Percentiles rank a stretch among this genome's conserved stretches.
These are phyloP conservation scores for Botrytis byssoidea DNA, from an alignment of 2,329 filamentous ascomycete genomes.

Conservation along the genomic window DNA sequence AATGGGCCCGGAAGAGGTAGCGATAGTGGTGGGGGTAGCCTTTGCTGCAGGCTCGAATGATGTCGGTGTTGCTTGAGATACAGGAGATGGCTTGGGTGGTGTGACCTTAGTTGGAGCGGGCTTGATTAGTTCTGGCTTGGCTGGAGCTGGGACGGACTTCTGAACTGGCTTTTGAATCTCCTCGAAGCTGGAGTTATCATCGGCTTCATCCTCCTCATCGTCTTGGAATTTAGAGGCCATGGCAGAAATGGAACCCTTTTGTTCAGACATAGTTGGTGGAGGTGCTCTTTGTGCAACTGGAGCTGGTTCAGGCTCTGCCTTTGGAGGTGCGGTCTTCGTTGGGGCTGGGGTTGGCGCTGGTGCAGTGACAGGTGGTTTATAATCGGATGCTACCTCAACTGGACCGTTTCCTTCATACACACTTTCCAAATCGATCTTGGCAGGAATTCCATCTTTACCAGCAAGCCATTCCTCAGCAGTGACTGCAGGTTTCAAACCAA, in stretches of 20 bases:
- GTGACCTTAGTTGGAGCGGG: constrained; percentile 41
- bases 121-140: constrained; percentile 45
- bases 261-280: constrained; percentile 74
- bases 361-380: constrained; percentile 54
- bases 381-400: constrained; percentile 71
- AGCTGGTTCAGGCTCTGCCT: constrained; percentile 53
- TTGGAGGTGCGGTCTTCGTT: constrained; percentile 44
- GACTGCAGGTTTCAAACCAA: constrained; percentile 76
- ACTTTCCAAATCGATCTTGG: constrained; percentile 92
- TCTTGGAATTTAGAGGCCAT: constrained; percentile 87
- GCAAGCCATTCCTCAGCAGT: constrained; percentile 79
- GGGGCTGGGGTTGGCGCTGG: constrained; percentile 47
- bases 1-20: constrained; percentile 41
- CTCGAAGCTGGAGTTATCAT: constrained; percentile 75
- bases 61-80: constrained; percentile 30
- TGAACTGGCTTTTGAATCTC: constrained; percentile 75
- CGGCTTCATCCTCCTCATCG: constrained; percentile 57
- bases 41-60: constrained; percentile 27
- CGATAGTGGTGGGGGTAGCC: constrained; percentile 35
- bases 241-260: constrained; percentile 81
- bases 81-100: constrained; percentile 38
- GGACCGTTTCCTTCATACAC: constrained; percentile 82
- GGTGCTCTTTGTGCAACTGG: constrained; percentile 48
- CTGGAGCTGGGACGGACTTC: constrained; percentile 46
- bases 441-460: constrained; percentile 78